Percentiles rank a stretch among this genome's conserved stretches.
Evolutionary conservation across 2,329 filamentous ascomycete species (phyloP).

Genomic region (Fusarium acutatum): DNA sequence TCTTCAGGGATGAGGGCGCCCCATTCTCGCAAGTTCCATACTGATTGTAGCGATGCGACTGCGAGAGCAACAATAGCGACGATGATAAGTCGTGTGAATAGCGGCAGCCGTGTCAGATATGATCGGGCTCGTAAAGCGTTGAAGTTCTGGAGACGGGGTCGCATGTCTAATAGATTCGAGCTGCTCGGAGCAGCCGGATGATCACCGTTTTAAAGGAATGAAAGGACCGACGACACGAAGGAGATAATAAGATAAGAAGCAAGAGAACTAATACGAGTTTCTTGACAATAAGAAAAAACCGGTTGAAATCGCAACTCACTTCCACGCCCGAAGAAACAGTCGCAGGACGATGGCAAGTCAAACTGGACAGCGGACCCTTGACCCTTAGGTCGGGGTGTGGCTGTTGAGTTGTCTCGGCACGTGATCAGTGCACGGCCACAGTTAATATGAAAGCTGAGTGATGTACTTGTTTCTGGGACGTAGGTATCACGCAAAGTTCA

Average conservation of each 20-base stretch:
- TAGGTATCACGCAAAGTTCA: neutral
- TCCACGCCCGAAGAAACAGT: slow-evolving; percentile 25
- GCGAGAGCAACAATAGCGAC: slow-evolving; percentile 69
- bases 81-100: slow-evolving; percentile 81
- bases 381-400: slow-evolving; percentile 9
- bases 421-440: slow-evolving; percentile 33
- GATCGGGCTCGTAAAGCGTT: slow-evolving; percentile 79
- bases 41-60: slow-evolving; percentile 72
- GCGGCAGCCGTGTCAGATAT: slow-evolving; percentile 84
- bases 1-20: slow-evolving; percentile 81
- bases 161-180: slow-evolving; percentile 41
- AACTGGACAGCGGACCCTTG: slow-evolving; percentile 35
- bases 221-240: neutral
- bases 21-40: slow-evolving; percentile 80
- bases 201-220: slow-evolving; percentile 7
- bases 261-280: neutral
- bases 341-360: slow-evolving; percentile 16
- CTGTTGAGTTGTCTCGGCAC: slow-evolving; percentile 29
- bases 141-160: slow-evolving; percentile 56
- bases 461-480: neutral
- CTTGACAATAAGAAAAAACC: neutral
- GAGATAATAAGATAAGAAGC: neutral
- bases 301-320: slow-evolving; percentile 17
- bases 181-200: slow-evolving; percentile 39
- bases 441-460: neutral